Conservation (phyloP, 805 yeast genomes). For the Starmerella khaoyaiensis region DNA sequence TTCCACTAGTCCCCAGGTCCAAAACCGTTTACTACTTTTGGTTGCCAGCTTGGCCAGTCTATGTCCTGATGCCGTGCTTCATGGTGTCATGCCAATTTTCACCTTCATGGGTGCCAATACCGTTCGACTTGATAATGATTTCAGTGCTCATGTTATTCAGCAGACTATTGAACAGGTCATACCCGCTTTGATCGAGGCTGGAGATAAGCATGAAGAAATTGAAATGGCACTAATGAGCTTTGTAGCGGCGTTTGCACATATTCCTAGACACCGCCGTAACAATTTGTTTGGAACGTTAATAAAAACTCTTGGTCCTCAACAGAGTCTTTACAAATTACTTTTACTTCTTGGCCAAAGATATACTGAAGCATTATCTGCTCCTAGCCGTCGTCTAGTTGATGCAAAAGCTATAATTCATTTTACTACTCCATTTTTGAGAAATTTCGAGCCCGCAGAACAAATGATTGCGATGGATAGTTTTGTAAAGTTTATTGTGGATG, state of each 20-base stretch:
- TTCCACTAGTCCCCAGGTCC: slow-evolving; percentile 86
- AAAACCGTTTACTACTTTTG: slow-evolving; percentile 71
- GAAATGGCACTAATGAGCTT: slow-evolving; percentile 80
- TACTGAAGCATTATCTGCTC: slow-evolving; percentile 31
- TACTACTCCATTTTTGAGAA: slow-evolving; percentile 49
- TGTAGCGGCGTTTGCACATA: slow-evolving; percentile 87
- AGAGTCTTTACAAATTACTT: slow-evolving; percentile 57
- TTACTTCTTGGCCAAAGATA: slow-evolving; percentile 74
- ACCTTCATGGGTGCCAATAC: slow-evolving; percentile 99
- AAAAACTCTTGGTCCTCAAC: slow-evolving; percentile 53
- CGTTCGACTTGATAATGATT: slow-evolving; percentile 91
- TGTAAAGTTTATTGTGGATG: slow-evolving; percentile 15
- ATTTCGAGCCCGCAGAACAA: slow-evolving; percentile 51
- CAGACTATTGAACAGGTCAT: slow-evolving; percentile 81
- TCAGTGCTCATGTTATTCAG: slow-evolving; percentile 81
- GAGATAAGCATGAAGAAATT: slow-evolving; percentile 45
- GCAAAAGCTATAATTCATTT: slow-evolving; percentile 60
- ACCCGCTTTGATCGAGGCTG: slow-evolving; percentile 63
- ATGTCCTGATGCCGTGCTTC: slow-evolving; percentile 82
- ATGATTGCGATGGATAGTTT: slow-evolving; percentile 24
- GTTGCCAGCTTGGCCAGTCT: slow-evolving; percentile 77
- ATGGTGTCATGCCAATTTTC: slow-evolving; percentile 98
- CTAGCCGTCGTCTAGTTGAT: slow-evolving; percentile 44
- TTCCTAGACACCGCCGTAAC: slow-evolving; percentile 92
- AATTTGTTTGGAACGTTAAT: slow-evolving; percentile 71